A percentile compares a stretch with the other conserved stretches of the same genome.
Conservation (phyloP, 176 grass and related monocot genomes). For the Puccinellia tenuiflora region DNA sequence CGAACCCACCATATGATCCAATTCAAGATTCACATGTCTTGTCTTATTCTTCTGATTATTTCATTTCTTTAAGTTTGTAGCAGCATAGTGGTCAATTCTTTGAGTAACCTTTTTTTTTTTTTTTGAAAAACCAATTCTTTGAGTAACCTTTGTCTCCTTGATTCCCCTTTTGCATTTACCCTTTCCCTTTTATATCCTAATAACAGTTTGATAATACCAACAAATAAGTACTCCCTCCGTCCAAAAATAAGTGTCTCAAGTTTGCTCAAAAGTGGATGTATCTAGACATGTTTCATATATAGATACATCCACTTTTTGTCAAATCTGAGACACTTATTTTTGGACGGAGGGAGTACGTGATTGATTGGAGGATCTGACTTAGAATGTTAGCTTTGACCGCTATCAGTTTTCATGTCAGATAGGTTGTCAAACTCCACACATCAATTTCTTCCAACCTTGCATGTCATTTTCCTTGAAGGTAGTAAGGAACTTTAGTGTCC, state of each 20-base stretch:
- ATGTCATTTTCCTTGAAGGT: conserved; percentile 39
- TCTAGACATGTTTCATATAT: too few species aligned
- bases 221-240: too few species aligned
- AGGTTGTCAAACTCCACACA: conserved; percentile 25
- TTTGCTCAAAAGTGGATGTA: too few species aligned
- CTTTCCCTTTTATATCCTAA: conserved; percentile 1
- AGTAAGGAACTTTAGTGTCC: conserved; percentile 14
- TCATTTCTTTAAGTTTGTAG: neutral
- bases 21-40: neutral
- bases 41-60: neutral
- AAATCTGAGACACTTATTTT: too few species aligned
- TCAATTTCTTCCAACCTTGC: conserved; percentile 21
- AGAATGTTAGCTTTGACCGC: conserved; percentile 21
- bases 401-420: conserved; percentile 25
- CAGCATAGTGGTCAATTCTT: conserved; percentile 2
- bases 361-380: conserved; percentile 13
- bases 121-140: too few species aligned
- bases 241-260: too few species aligned
- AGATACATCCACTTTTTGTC: too few species aligned
- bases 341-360: too few species aligned
- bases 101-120: too few species aligned
- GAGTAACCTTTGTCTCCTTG: neutral
- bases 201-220: neutral
- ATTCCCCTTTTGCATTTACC: neutral
- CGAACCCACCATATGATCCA: neutral